Evolutionary conservation across 257 asterid species (phyloP).

Genomic region (Vinca minor): DNA sequence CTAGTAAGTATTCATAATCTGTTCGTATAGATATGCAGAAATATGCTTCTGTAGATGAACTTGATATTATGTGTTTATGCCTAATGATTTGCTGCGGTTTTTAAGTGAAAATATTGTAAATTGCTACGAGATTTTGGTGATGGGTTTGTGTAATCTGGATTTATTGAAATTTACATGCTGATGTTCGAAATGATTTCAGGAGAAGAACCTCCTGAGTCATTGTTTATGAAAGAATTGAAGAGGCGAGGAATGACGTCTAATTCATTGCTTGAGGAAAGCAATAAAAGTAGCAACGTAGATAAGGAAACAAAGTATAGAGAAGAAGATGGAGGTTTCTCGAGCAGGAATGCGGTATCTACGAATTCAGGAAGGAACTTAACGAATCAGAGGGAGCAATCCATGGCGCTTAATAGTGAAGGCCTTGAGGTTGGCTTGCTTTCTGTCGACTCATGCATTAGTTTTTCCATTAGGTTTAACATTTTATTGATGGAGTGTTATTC

Average conservation of each 20-base stretch:
- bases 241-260: slow-evolving; percentile 83
- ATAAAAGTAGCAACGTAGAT: slow-evolving; percentile 35
- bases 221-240: slow-evolving; percentile 80
- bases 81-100: background rate
- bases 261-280: slow-evolving; percentile 79
- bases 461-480: background rate
- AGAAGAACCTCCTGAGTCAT: slow-evolving; percentile 91
- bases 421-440: slow-evolving; percentile 60
- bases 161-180: background rate
- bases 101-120: background rate
- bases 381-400: slow-evolving; percentile 69
- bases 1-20: too few species aligned
- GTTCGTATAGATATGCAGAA: too few species aligned
- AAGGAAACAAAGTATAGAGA: slow-evolving; percentile 52
- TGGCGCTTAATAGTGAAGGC: slow-evolving; percentile 95
- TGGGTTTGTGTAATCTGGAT: too few species aligned
- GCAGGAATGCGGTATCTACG: slow-evolving; percentile 48
- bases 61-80: background rate
- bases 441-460: background rate
- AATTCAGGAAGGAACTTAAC: slow-evolving; percentile 45
- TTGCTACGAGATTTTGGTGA: background rate
- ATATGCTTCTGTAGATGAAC: too few species aligned
- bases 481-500: background rate
- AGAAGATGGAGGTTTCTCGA: slow-evolving; percentile 70
- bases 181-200: slow-evolving; percentile 36